Percentiles rank a stretch among this genome's conserved stretches.
Conservation (phyloP, 1,139 yeast genomes). For the Zygoascus sp. region DNA sequence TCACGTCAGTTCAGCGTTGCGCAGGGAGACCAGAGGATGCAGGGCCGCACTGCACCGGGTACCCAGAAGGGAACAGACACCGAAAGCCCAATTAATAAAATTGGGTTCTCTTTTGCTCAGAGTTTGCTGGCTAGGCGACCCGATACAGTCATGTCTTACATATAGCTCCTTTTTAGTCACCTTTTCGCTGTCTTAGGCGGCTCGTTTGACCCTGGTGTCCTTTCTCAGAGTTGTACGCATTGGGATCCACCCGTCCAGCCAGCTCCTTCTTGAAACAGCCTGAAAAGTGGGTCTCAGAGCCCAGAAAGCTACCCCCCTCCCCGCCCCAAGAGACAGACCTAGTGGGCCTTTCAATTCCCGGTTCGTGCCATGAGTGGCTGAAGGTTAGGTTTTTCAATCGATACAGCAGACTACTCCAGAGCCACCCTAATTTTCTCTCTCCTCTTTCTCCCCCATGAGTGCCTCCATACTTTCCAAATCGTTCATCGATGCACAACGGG, state of each 20-base stretch:
- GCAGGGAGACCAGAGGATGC: neutral
- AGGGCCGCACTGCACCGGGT: too few species aligned
- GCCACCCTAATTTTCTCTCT: neutral
- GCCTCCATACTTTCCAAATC: slow-evolving; percentile 17
- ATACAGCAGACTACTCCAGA: neutral
- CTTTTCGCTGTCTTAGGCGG: neutral
- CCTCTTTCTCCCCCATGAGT: neutral
- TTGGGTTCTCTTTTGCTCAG: too few species aligned
- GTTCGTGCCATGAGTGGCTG: neutral
- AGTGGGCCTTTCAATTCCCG: too few species aligned
- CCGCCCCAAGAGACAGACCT: too few species aligned
- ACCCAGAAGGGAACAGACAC: too few species aligned
- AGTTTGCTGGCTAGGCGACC: too few species aligned
- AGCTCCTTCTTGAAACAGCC: neutral
- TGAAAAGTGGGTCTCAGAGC: neutral
- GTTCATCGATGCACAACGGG: slow-evolving; percentile 34
- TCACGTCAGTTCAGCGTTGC: neutral
- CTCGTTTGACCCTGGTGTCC: too few species aligned
- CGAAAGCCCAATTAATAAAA: too few species aligned
- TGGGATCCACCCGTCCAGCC: neutral
- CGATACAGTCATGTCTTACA: too few species aligned
- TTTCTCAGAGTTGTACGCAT: too few species aligned
- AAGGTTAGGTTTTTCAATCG: neutral
- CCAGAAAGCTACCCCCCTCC: too few species aligned
- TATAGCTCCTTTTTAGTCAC: too few species aligned